phyloP scores from a whole-genome alignment of 2,329 filamentous ascomycete genomes.

The Penicillium sp. region DNA sequence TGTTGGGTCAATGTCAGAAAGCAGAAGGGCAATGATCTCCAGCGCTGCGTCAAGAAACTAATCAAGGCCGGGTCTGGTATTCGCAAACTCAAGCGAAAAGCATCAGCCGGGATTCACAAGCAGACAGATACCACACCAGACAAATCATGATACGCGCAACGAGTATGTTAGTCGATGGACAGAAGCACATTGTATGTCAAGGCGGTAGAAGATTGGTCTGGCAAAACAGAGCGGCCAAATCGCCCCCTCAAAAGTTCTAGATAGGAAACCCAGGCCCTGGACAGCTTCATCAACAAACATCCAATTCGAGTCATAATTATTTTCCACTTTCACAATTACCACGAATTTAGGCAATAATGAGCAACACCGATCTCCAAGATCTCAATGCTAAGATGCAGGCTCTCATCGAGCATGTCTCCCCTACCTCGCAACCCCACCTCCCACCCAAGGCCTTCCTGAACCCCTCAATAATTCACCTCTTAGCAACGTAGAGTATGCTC shows the following conservation, averaged over 20 bases:
- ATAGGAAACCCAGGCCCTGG: background rate
- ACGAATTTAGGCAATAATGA: conserved; percentile 10
- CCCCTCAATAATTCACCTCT: background rate
- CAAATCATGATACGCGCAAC: too few relatives aligned
- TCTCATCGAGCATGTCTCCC: conserved; percentile 25
- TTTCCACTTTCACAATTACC: background rate
- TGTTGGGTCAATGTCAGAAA: too few relatives aligned
- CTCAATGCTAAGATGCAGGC: conserved; percentile 26
- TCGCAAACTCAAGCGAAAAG: too few relatives aligned
- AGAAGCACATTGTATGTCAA: too few relatives aligned
- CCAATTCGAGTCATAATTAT: background rate
- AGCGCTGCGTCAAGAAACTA: too few relatives aligned
- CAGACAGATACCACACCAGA: too few relatives aligned
- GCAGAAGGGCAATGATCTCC: too few relatives aligned
- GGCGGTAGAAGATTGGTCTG: too few relatives aligned
- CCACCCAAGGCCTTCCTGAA: background rate
- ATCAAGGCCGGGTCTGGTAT: too few relatives aligned
- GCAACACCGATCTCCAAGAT: conserved; percentile 16
- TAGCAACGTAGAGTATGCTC: background rate
- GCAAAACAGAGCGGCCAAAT: too few relatives aligned
- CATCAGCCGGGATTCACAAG: too few relatives aligned
- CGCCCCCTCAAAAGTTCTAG: background rate
- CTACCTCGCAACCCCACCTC: background rate
- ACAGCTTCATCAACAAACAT: conserved; percentile 17
- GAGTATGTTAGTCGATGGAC: too few relatives aligned